phyloP scores from a whole-genome alignment of 2,329 filamentous ascomycete species.

The Phaeosphaeriaceae sp. region DNA sequence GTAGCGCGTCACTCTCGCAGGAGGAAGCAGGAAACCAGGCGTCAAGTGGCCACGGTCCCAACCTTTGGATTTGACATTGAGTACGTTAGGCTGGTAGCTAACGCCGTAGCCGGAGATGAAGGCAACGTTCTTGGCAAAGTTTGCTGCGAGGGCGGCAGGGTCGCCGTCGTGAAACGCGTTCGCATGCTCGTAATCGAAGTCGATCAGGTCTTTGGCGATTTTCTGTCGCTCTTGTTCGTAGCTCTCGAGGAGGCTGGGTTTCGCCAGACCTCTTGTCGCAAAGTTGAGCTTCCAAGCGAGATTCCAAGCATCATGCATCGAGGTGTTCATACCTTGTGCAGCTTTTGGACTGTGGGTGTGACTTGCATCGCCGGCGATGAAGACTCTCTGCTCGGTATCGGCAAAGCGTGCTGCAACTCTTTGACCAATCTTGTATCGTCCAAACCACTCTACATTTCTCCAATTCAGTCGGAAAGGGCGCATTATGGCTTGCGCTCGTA shows the following conservation, averaged over 20 bases:
- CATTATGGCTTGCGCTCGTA: constrained; percentile 62
- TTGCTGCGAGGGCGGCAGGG: constrained; percentile 68
- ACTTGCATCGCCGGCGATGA: constrained; percentile 60
- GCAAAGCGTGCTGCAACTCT: constrained; percentile 56
- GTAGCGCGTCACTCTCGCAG: constrained; percentile 75
- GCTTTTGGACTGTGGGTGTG: constrained; percentile 54
- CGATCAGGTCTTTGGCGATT: constrained; percentile 54
- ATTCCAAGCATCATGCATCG: constrained; percentile 55
- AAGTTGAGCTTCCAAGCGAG: constrained; percentile 56
- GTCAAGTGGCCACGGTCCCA: constrained; percentile 56
- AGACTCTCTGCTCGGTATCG: constrained; percentile 52
- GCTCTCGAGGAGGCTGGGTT: constrained; percentile 46
- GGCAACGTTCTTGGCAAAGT: constrained; percentile 74
- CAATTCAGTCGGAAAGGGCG: constrained; percentile 55
- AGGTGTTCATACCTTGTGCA: constrained; percentile 56
- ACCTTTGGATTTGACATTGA: constrained; percentile 66
- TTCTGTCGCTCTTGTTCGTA: constrained; percentile 54
- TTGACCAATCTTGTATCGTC: constrained; percentile 60
- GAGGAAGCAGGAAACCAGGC: constrained; percentile 62
- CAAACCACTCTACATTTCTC: constrained; percentile 60
- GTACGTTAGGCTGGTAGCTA: constrained; percentile 69
- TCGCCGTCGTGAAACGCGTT: constrained; percentile 67
- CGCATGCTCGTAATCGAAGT: constrained; percentile 58
- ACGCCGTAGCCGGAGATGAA: constrained; percentile 78
- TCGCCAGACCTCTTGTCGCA: constrained; percentile 48